phyloP scores from a whole-genome alignment of 2,329 filamentous ascomycete genomes.

The Orbilia blumenaviensis region DNA sequence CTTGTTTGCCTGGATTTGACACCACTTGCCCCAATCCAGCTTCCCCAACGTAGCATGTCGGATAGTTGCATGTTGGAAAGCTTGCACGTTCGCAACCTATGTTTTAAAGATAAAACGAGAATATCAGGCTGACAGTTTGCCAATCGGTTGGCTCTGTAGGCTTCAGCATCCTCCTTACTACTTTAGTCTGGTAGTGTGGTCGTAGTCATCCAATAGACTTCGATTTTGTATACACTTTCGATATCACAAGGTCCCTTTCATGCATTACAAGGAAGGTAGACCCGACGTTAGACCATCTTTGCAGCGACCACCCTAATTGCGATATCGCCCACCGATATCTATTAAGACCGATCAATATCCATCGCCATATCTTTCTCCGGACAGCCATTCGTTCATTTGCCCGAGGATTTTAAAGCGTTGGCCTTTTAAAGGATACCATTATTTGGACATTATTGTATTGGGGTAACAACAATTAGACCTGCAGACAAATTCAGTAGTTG shows the following conservation, averaged over 20 bases:
- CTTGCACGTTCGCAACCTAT: not conserved
- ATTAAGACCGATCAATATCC: not conserved
- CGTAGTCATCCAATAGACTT: conserved; percentile 14
- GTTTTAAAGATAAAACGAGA: conserved; percentile 31
- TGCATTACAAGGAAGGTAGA: conserved; percentile 53
- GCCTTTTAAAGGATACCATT: not conserved
- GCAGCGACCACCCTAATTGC: conserved; percentile 50
- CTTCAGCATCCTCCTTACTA: conserved; percentile 7
- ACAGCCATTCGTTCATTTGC: conserved; percentile 4
- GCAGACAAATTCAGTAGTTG: not conserved
- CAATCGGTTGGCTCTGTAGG: conserved; percentile 18
- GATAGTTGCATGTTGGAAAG: conserved; percentile 9
- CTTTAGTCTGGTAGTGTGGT: conserved; percentile 5
- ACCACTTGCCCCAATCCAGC: conserved; percentile 35
- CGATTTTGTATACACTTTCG: conserved; percentile 17
- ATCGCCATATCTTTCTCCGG: not conserved
- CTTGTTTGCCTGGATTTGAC: conserved; percentile 29
- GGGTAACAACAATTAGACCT: not conserved
- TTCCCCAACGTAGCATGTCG: conserved; percentile 41
- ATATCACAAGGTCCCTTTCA: conserved; percentile 46
- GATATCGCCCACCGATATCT: not conserved
- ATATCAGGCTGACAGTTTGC: conserved; percentile 6
- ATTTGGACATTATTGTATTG: no score
- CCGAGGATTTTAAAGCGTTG: not conserved
- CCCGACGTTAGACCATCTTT: conserved; percentile 51